Evolutionary conservation across 257 asterid genomes (phyloP), one percentile per base, ranked within the genome.

Genomic region (Nicotiana tomentosiformis): DNA sequence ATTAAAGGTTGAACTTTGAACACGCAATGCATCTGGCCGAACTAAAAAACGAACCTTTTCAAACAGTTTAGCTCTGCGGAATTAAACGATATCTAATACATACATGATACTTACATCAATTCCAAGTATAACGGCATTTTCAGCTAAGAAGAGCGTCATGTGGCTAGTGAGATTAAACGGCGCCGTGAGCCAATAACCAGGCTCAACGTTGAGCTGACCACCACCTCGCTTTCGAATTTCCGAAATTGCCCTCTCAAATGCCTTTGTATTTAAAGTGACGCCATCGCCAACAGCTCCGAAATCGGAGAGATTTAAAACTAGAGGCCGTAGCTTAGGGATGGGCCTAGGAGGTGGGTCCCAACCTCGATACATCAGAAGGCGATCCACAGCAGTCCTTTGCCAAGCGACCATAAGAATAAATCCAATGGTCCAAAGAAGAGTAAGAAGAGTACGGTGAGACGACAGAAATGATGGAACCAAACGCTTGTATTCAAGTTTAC

Each of bases 211-310:
- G 56, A 95, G 98, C 95, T 95, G 98, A 10, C 98, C 98, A 0
- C 98, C 98, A 66, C 98, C 98, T 6, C 86, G 90, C 76, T 81
- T 88, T 69, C 82, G 88, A 18, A 95, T 90, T 77, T 90, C 94
- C 83, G 84, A 89, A n/a, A 95, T 80, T 30, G 98, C 98, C 87
- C 81, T 89, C 89, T 93, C 93, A 77, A 95, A 95, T 6, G 97
- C 92, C 68, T 80, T 81, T 0, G 98, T 95, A 81, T 95, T 95
- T 1, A 95, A 11, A 20, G 95, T 91, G 55, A 87, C 85, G 81
- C 98, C 98, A 84, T 95, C 97, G 16, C 98, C 98, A 32, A 93
- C 93, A 39, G 97, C 98, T 77, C 98, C 97, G 84, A 92, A 95
- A 86, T 93, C 97, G 43, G 90, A 88, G 74, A 95, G 91, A 72